These are phyloP conservation scores for Gentiana straminea DNA, from an alignment of 257 asterid species.

Conservation along the genomic window DNA sequence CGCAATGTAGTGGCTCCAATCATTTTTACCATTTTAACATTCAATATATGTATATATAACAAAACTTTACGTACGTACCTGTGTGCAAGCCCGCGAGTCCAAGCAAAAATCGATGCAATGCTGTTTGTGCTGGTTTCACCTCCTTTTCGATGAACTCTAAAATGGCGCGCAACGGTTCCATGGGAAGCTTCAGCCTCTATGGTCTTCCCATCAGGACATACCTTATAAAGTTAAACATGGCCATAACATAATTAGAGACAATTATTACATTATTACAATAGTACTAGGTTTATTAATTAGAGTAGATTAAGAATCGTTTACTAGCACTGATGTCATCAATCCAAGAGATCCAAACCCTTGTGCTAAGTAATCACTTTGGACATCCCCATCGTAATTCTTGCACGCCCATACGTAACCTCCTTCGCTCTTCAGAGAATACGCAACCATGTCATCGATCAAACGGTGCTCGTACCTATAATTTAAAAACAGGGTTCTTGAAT, in stretches of 20 bases:
- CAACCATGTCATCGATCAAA: conserved; percentile 98
- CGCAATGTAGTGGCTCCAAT: no score
- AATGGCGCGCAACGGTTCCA: conserved; percentile 96
- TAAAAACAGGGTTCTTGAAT: neutral
- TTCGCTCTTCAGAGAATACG: conserved; percentile 93
- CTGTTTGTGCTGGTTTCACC: conserved; percentile 99
- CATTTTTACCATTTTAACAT: neutral
- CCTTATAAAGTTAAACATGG: conserved; percentile 28
- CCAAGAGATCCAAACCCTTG: conserved; percentile 99
- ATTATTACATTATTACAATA: no score
- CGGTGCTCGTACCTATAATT: conserved; percentile 84
- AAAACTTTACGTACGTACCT: conserved; percentile 27
- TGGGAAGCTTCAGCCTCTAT: conserved; percentile 98
- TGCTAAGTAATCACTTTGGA: conserved; percentile 94
- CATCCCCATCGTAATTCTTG: conserved; percentile 97
- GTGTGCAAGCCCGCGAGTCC: conserved; percentile 98
- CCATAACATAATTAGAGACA: neutral
- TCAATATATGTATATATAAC: neutral
- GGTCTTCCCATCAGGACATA: conserved; percentile 97
- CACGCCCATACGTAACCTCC: conserved; percentile 99
- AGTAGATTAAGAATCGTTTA: conserved; percentile 14
- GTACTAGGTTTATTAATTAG: no score
- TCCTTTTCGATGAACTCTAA: conserved; percentile 87
- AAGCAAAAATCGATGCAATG: conserved; percentile 96
- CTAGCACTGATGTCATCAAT: conserved; percentile 94